phyloP scores from a whole-genome alignment of 208 protist genomes.

The Phytomonas sp. region DNA sequence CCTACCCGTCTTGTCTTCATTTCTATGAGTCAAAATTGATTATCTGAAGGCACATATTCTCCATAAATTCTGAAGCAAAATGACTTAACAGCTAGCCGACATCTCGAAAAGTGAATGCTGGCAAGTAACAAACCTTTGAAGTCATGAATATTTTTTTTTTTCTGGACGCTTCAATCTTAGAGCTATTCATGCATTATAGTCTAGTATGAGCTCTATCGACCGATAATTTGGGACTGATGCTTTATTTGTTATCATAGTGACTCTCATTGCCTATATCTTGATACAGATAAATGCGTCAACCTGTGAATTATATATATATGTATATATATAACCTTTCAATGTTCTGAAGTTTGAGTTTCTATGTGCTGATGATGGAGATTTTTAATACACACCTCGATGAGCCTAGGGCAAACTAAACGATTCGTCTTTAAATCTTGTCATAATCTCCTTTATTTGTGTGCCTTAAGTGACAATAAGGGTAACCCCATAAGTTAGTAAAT shows the following conservation, averaged over 20 bases:
- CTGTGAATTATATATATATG: neutral
- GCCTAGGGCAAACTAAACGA: neutral
- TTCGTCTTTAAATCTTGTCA: constrained; percentile 13
- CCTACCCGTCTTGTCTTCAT: neutral
- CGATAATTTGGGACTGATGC: neutral
- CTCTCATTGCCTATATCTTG: neutral
- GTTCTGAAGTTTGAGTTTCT: neutral
- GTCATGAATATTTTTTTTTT: neutral
- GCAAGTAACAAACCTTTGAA: neutral
- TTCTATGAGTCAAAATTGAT: neutral
- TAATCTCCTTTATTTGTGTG: constrained; percentile 8
- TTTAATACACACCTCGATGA: neutral
- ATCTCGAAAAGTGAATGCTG: neutral
- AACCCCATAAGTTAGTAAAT: neutral
- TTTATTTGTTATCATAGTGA: neutral
- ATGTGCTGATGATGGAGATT: neutral
- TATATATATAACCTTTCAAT: neutral
- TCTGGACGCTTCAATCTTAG: neutral
- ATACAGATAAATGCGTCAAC: neutral
- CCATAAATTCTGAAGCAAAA: neutral
- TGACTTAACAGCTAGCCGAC: neutral
- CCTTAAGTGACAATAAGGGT: neutral
- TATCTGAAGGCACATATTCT: neutral
- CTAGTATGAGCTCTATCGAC: neutral
- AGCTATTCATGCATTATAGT: neutral